These are phyloP conservation scores for Candida dubliniensis DNA, from an alignment of 1,139 yeast species.

Conservation along the genomic window DNA sequence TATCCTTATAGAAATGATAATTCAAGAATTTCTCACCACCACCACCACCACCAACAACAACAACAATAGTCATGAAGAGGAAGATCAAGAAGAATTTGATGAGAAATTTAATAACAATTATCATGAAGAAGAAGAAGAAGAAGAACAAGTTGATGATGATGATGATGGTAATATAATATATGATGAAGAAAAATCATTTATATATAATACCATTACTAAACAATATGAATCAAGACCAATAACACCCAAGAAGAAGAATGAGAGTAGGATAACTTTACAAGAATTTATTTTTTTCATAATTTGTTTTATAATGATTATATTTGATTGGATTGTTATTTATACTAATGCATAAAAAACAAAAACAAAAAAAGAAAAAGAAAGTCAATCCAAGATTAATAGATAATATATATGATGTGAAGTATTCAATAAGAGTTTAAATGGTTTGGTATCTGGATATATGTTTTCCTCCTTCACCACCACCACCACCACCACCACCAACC, in stretches of 20 bases:
- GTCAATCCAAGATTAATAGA: no score
- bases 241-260: neutral
- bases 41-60: no score
- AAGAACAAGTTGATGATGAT: constrained; percentile 1
- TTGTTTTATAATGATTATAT: constrained; percentile 1
- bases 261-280: neutral
- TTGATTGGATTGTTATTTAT: constrained; percentile 4
- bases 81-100: constrained; percentile 4
- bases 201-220: neutral
- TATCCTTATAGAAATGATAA: constrained; percentile 1
- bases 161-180: neutral
- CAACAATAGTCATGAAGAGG: neutral
- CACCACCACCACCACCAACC: no score
- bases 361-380: no score
- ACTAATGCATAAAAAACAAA: neutral
- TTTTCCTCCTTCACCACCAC: no score
- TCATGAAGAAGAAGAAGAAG: constrained; percentile 1
- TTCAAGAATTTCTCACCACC: constrained; percentile 1
- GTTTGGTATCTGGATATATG: no score
- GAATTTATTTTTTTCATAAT: neutral
- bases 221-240: neutral
- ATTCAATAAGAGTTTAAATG: no score
- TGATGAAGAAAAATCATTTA: neutral
- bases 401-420: no score
- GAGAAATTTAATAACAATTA: neutral